Base-by-base conservation (phyloP, 2,329 filamentous ascomycete genomes). In the Aphanoascus verrucosus region DNA sequence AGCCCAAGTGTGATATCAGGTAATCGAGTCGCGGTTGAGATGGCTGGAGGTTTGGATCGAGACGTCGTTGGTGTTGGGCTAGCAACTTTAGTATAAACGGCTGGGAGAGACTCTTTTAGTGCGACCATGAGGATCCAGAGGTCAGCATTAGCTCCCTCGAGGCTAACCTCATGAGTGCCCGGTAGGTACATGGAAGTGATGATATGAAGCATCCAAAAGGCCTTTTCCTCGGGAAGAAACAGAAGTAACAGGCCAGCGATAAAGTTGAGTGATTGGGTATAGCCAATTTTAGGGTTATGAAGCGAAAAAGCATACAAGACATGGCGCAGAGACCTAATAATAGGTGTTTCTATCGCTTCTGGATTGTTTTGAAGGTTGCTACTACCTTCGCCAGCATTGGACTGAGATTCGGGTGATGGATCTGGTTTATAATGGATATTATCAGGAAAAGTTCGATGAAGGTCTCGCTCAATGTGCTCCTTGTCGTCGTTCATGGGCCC, bases 251-350 rank as follows among this genome's bases (percentile, higher is more conserved):
- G 78, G 3, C 90, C 91, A 3, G 91, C 89, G 49, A 97, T 79
- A 69, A 97, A 97, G 69, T 97, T 97, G 31, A 97, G 80, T 17
- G 87, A 94, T 67, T 97, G 91, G 64, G 91, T 97, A 69, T 97
- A 97, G 12, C 91, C 91, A 60, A 96, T 94, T 52, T 81, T 81
- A 0, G 91, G 89, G 62, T 94, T 94, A 71, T 95, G 88, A 41
- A 95, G 79, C 1, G 91, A 84, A 67, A 96, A 97, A 9, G 90
- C 89, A 63, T 88, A 86, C 23, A 97, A 74, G 0, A 97, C 88
- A 40, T 88, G 82, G 31, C 91, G 85, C 6, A 97, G 78, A 3
- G 88, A 84, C 37, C 83, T 78, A 51, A 97, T 84, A 62, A 95
- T 88, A 11, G 81, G 76, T 0, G 86, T 88, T 70, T 95, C 89